Percentiles rank a stretch among this genome's conserved stretches.
Conservation (phyloP, 805 yeast genomes). For the Yamadazyma takamatsuzukensis region DNA sequence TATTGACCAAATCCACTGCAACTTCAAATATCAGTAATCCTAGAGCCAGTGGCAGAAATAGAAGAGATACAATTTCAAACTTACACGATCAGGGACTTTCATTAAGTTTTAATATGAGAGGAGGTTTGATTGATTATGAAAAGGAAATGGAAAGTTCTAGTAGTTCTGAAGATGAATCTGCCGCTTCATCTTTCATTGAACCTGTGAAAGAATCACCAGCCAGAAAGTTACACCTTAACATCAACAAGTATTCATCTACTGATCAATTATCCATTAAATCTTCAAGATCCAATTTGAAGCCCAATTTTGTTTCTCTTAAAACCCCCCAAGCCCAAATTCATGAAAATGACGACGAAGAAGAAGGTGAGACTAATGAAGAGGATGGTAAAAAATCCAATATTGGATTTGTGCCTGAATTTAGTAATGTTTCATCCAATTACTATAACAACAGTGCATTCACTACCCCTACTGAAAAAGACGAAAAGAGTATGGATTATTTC, state of each 20-base stretch:
- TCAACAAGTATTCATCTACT: constrained; percentile 7
- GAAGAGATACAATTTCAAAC: constrained; percentile 55
- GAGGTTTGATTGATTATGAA: constrained; percentile 26
- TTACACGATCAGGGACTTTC: constrained; percentile 66
- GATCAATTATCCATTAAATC: constrained; percentile 32
- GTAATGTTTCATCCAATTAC: constrained; percentile 1
- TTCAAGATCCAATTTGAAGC: constrained; percentile 41
- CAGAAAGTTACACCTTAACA: background rate
- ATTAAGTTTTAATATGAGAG: constrained; percentile 71
- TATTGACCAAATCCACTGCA: constrained; percentile 4
- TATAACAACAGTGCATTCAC: background rate
- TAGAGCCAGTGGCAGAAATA: constrained; percentile 18
- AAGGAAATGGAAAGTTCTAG: constrained; percentile 16
- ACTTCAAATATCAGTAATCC: background rate
- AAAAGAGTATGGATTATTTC: constrained; percentile 12
- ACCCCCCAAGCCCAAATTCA: constrained; percentile 65
- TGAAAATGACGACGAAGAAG: constrained; percentile 61
- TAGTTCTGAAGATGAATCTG: constrained; percentile 14
- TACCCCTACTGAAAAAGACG: constrained; percentile 12
- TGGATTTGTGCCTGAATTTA: constrained; percentile 53
- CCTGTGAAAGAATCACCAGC: constrained; percentile 11
- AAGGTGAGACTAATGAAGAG: constrained; percentile 48
- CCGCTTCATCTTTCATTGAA: background rate
- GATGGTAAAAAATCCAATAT: constrained; percentile 50
- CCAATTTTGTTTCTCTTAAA: constrained; percentile 68